phyloP scores from a whole-genome alignment of 345 rosid species.

The Gossypium anomalum region DNA sequence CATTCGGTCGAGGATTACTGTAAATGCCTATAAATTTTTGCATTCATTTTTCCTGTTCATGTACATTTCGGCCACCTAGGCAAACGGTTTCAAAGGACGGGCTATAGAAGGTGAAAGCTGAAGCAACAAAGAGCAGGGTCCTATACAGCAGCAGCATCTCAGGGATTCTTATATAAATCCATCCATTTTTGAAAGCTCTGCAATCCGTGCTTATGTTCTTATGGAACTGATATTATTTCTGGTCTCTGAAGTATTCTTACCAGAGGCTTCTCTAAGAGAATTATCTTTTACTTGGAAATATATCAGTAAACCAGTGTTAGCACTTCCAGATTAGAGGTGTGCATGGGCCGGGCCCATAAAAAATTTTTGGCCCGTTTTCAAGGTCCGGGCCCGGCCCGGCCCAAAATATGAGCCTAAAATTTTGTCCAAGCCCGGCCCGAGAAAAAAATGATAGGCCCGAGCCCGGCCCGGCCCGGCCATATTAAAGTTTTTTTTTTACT shows the following conservation, averaged over 20 bases:
- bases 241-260: too few relatives aligned
- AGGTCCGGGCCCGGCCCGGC: too few relatives aligned
- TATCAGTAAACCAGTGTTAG: background rate
- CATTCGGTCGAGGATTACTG: background rate
- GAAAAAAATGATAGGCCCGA: too few relatives aligned
- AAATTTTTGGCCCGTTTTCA: too few relatives aligned
- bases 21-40: background rate
- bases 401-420: too few relatives aligned
- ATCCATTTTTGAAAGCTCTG: background rate
- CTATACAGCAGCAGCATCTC: background rate
- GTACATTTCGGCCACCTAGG: constrained; percentile 66
- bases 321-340: too few relatives aligned
- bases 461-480: too few relatives aligned
- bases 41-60: background rate
- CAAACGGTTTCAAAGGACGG: background rate
- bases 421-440: too few relatives aligned
- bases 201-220: background rate
- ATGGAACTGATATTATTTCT: background rate
- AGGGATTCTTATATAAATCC: background rate
- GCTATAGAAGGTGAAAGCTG: background rate
- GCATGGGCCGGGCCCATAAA: too few relatives aligned
- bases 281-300: background rate
- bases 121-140: background rate
- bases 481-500: too few relatives aligned
- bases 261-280: background rate